Evolutionary conservation across 208 protist genomes (phyloP), one percentile per base, ranked within the genome.

Genomic region (Wallacemonas sp.): DNA sequence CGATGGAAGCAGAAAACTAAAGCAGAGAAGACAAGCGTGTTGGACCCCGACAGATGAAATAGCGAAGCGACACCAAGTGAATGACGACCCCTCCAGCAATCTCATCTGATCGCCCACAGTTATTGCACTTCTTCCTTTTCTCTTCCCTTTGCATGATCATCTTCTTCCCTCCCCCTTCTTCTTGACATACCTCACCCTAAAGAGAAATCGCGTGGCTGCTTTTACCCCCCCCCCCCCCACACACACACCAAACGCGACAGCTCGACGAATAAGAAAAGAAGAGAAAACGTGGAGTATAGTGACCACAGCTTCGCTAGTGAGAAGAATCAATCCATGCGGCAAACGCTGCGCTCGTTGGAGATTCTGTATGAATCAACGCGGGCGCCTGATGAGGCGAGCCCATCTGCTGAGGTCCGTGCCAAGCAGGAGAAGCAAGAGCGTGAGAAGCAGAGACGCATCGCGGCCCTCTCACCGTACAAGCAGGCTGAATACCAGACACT

Each of bases 401-500:
- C 23, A 6, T 34, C 46, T 5, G 44, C 56, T 14, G 57, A 47
- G 21, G 9, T 43, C 19, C 57, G 46, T 11, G 57, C 41, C 8
- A 6, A 47, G 39, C 36, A 62, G 27, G 55, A 64, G 30, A 33
- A 65, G n/a, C 43, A 36, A 33, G 70, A 75, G 2, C 56, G 58
- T 0, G 62, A 64, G 16, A 69, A 56, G 23, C 48, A 61, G 19
- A 65, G 41, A 1, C 70, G 64, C 4, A 48, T 88, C 2, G 44
- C 68, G 4, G 66, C 71, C 41, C 67, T 88, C 17, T 76, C 78
- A 0, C 67, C 64, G 5, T 88, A 84, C 72, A 81, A 82, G 44
- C 76, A 72, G 19, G 68, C 75, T 2, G 81, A 88, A 58, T 84
- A 82, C 39, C n/a, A 73, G 14, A 85, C 78, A 30, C 46, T 85